Evolutionary conservation across 805 yeast species (phyloP).

Genomic region (Brettanomyces custersianus): DNA sequence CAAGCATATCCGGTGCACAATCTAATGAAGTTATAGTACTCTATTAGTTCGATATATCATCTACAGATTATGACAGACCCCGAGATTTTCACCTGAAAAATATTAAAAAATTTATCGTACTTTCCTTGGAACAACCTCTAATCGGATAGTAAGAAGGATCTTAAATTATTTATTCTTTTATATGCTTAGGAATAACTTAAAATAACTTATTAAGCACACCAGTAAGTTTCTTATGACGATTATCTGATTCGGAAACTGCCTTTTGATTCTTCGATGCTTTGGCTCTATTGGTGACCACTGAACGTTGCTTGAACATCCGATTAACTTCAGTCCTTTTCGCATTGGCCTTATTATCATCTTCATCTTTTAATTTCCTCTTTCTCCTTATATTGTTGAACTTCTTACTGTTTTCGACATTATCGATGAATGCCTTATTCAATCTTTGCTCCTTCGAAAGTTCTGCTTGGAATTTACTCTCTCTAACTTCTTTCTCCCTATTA

Average conservation of each 20-base stretch:
- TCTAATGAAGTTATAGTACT: no score
- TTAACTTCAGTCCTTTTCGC: conserved; percentile 26
- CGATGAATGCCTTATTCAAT: conserved; percentile 74
- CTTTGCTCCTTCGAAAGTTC: conserved; percentile 86
- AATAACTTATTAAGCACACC: conserved; percentile 48
- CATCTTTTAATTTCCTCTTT: conserved; percentile 31
- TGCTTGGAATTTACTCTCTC: conserved; percentile 79
- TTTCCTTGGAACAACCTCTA: no score
- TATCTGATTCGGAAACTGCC: conserved; percentile 8
- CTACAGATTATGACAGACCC: no score
- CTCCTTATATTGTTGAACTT: conserved; percentile 61
- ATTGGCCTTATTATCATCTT: conserved; percentile 15
- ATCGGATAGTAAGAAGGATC: no score
- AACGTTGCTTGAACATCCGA: conserved; percentile 64
- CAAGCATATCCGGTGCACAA: no score
- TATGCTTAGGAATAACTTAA: no score
- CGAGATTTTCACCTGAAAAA: no score
- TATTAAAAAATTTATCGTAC: no score
- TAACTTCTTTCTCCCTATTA: conserved; percentile 78
- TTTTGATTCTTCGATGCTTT: conserved; percentile 44
- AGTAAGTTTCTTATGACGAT: conserved; percentile 24
- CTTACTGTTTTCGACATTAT: conserved; percentile 79
- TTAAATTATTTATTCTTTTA: no score
- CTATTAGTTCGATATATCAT: no score
- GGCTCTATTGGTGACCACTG: conserved; percentile 58